Evolutionary conservation across 1,284 basidiomycete species (phyloP), one percentile per base, ranked within the genome.

Genomic region (Fomitopsis palustris): DNA sequence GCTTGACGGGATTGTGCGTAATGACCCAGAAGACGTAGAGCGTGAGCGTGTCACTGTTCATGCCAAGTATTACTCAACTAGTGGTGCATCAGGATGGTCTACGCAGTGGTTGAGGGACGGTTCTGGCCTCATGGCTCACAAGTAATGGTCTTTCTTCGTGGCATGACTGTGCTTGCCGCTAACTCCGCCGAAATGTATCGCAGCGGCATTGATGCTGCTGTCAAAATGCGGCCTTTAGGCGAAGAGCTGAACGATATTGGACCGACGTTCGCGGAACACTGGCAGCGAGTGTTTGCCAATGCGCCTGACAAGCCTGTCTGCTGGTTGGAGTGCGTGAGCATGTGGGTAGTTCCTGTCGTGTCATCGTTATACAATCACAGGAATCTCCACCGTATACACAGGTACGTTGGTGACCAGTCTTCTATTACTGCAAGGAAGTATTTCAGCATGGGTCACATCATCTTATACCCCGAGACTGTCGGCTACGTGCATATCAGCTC

Each of bases 241-340:
- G 67, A 73, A n/a, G 82, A 85, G 31, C 68, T 83, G 23, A 69
- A 75, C 37, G 69, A 69, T 19, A 67, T 84, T 16, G 81, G 81
- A 0, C 72, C 78, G 2, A 74, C 71, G 4, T 84, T 84, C 64
- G 62, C 72, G 41, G 54, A 71, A n/a, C 62, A 73, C 3, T 83
- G 81, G 81, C 65, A 77, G 37, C 64, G 70, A 1, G 76, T 76
- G 62, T 84, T 78, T 54, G 75, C 69, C n/a, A 67, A 74, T 8
- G 70, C 72, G 1, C 80, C 78, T 1, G 83, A 85, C 62, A 85
- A 84, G 63, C 73, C 81, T 0, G 75, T 81, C 14, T 62, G 78
- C 17, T 75, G 73, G 67, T 62, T 80, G 2, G 70, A 72, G 4
- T 47, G 67, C 9, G 53, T 71, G 31, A 54, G 69, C 1, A 55